These are phyloP conservation scores for Medicago arabica DNA, from an alignment of 306 rosid genomes.

Conservation along the genomic window DNA sequence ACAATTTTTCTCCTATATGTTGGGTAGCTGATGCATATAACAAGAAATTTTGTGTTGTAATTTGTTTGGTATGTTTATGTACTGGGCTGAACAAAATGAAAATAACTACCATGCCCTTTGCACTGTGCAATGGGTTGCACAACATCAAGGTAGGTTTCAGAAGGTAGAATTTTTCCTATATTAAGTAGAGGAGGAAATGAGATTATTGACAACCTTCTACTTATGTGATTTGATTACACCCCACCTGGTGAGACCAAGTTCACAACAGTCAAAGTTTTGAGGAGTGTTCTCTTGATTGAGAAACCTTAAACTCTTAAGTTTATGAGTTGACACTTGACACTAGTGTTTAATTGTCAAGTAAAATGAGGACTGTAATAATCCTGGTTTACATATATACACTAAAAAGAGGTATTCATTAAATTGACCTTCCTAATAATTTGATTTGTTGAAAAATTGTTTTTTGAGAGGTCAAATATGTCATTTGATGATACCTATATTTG, in stretches of 20 bases:
- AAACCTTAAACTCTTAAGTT: background rate
- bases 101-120: slow-evolving; percentile 4
- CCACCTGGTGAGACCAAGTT: background rate
- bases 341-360: background rate
- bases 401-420: background rate
- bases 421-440: too few relatives aligned
- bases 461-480: slow-evolving; percentile 9
- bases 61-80: background rate
- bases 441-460: too few relatives aligned
- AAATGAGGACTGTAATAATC: background rate
- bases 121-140: background rate
- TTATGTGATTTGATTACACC: slow-evolving; percentile 1
- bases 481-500: slow-evolving; percentile 15
- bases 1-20: background rate
- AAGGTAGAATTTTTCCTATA: background rate
- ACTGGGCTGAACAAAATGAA: background rate
- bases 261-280: background rate
- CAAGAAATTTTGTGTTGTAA: background rate
- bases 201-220: background rate
- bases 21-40: background rate
- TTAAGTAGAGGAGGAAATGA: background rate
- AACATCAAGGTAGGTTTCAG: background rate
- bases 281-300: slow-evolving; percentile 7
- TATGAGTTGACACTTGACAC: background rate
- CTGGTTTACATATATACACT: slow-evolving; percentile 9